Conservation (phyloP, 108 stramenopile species). For the Skeletonema potamos region DNA sequence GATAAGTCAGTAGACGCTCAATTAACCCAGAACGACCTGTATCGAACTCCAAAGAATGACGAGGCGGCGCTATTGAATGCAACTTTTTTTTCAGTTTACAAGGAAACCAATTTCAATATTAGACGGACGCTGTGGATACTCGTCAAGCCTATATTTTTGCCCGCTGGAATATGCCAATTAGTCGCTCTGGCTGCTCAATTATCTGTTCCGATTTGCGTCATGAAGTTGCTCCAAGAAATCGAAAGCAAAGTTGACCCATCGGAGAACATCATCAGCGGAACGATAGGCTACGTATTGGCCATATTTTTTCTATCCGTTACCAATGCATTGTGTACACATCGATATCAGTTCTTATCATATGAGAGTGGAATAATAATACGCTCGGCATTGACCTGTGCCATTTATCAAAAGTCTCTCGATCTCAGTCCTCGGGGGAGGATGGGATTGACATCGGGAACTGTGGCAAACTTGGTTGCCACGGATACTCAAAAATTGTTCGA, state of each 20-base stretch:
- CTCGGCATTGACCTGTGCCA: slow-evolving; percentile 49
- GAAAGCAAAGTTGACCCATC: slow-evolving; percentile 29
- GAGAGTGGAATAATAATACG: slow-evolving; percentile 65
- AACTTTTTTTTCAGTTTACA: slow-evolving; percentile 12
- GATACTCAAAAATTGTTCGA: slow-evolving; percentile 83
- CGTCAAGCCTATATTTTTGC: slow-evolving; percentile 47
- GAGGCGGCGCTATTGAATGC: slow-evolving; percentile 10
- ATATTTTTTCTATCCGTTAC: slow-evolving; percentile 50
- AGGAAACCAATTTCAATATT: slow-evolving; percentile 11
- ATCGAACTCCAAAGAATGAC: slow-evolving; percentile 6
- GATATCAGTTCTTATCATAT: slow-evolving; percentile 63
- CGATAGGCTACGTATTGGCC: slow-evolving; percentile 39
- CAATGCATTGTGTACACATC: slow-evolving; percentile 64
- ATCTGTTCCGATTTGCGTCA: slow-evolving; percentile 62
- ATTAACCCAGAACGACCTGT: slow-evolving; percentile 56
- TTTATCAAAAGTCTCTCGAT: slow-evolving; percentile 59
- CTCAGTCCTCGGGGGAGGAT: slow-evolving; percentile 56
- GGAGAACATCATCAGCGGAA: slow-evolving; percentile 18
- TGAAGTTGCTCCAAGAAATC: slow-evolving; percentile 53
- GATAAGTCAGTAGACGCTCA: slow-evolving; percentile 6
- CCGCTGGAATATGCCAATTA: slow-evolving; percentile 66
- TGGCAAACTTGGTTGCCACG: slow-evolving; percentile 69
- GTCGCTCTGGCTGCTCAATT: slow-evolving; percentile 58
- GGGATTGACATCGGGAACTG: slow-evolving; percentile 62
- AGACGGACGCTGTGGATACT: slow-evolving; percentile 53